Evolutionary conservation across 2,329 filamentous ascomycete genomes (phyloP).

Genomic region (Sporothrix globosa): DNA sequence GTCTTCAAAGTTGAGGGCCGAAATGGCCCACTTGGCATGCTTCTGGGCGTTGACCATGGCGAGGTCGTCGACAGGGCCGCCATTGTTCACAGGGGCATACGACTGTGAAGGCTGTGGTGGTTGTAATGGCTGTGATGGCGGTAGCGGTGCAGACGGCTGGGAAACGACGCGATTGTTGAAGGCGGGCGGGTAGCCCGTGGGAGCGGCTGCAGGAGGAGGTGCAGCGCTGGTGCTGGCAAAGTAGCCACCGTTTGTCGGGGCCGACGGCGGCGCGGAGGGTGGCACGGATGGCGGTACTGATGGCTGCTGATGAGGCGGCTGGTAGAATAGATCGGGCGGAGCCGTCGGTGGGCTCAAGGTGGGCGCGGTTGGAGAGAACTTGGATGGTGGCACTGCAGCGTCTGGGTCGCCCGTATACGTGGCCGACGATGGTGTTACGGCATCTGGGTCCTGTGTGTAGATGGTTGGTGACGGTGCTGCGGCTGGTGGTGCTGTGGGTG

Average conservation of each 20-base stretch:
- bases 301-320: conserved; percentile 37
- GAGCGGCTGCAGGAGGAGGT: not conserved
- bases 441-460: conserved; percentile 23
- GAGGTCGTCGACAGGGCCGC: conserved; percentile 60
- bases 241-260: conserved; percentile 12
- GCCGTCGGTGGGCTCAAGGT: conserved; percentile 35
- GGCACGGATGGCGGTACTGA: conserved; percentile 37
- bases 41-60: conserved; percentile 83
- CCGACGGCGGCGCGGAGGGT: conserved; percentile 34
- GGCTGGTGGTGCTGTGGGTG: conserved; percentile 7
- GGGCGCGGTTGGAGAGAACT: conserved; percentile 28
- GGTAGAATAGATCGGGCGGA: conserved; percentile 41
- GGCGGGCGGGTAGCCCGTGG: not conserved
- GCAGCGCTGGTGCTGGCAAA: not conserved
- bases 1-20: conserved; percentile 95
- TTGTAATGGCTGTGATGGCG: conserved; percentile 20
- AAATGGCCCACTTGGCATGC: conserved; percentile 96
- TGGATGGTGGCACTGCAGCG: conserved; percentile 9
- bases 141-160: conserved; percentile 16
- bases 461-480: conserved; percentile 31
- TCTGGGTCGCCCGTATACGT: conserved; percentile 25
- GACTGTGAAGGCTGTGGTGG: not conserved
- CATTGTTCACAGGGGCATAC: conserved; percentile 30
- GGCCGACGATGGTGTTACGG: conserved; percentile 28
- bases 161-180: conserved; percentile 2